Conservation (phyloP, 1,139 yeast species). For the Kodamaea sp. region DNA sequence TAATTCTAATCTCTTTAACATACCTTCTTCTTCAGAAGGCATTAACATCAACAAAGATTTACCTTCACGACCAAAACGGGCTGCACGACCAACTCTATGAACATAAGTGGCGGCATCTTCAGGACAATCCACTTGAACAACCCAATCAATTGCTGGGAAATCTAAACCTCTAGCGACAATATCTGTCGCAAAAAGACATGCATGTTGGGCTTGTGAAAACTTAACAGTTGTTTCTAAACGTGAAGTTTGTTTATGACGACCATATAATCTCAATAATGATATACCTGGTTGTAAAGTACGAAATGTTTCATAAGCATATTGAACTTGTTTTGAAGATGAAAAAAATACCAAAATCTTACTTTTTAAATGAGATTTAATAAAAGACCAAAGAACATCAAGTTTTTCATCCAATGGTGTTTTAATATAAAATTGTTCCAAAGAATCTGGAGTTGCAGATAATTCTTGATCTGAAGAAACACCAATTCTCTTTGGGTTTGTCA, state of each 20-base stretch:
- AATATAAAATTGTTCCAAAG: slow-evolving; percentile 79
- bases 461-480: slow-evolving; percentile 52
- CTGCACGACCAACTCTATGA: slow-evolving; percentile 95
- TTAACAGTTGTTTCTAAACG: slow-evolving; percentile 85
- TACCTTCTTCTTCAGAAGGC: slow-evolving; percentile 79
- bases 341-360: slow-evolving; percentile 82
- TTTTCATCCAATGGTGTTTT: slow-evolving; percentile 73
- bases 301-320: slow-evolving; percentile 87
- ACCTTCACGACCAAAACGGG: slow-evolving; percentile 88
- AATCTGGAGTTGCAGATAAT: slow-evolving; percentile 69
- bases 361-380: slow-evolving; percentile 83
- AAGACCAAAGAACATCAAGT: slow-evolving; percentile 82
- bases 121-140: slow-evolving; percentile 91
- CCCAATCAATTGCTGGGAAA: slow-evolving; percentile 98
- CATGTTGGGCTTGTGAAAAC: slow-evolving; percentile 81
- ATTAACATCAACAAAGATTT: slow-evolving; percentile 78
- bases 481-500: slow-evolving; percentile 73
- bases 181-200: slow-evolving; percentile 92
- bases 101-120: slow-evolving; percentile 94
- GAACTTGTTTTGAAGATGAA: slow-evolving; percentile 93
- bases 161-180: slow-evolving; percentile 97
- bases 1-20: slow-evolving; percentile 58
- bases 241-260: slow-evolving; percentile 92
- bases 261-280: slow-evolving; percentile 85
- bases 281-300: slow-evolving; percentile 94